Evolutionary conservation across 2,329 filamentous ascomycete genomes (phyloP).

Genomic region (Pyricularia grisea): DNA sequence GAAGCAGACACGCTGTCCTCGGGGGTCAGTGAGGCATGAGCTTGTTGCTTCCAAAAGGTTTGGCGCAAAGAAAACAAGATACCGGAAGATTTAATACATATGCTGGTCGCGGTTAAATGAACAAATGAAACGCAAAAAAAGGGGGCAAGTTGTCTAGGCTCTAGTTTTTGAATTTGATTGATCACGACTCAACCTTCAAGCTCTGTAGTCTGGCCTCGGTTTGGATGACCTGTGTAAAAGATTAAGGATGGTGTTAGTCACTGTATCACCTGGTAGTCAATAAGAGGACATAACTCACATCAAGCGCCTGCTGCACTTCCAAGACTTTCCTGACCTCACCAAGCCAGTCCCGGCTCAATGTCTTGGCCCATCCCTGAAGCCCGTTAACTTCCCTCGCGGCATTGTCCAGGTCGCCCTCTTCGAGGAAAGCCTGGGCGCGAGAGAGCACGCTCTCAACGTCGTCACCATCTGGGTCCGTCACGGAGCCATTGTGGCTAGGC

Average conservation of each 20-base stretch:
- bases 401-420: slow-evolving; percentile 86
- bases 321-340: slow-evolving; percentile 82
- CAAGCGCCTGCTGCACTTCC: slow-evolving; percentile 91
- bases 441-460: slow-evolving; percentile 93
- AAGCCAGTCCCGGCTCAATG: slow-evolving; percentile 88
- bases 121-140: neutral
- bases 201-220: slow-evolving; percentile 85
- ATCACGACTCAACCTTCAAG: slow-evolving; percentile 63
- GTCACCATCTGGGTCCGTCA: slow-evolving; percentile 67
- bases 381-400: slow-evolving; percentile 94
- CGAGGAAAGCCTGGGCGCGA: slow-evolving; percentile 78
- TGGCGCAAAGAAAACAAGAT: neutral
- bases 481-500: slow-evolving; percentile 4
- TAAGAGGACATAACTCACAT: slow-evolving; percentile 51
- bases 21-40: neutral
- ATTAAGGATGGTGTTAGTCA: neutral
- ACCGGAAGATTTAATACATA: neutral
- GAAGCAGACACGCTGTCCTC: neutral
- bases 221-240: slow-evolving; percentile 61
- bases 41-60: neutral
- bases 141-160: neutral
- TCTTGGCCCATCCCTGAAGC: slow-evolving; percentile 89
- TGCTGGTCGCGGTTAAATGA: slow-evolving; percentile 1
- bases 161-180: neutral
- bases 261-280: slow-evolving; percentile 1